A percentile compares a stretch with the other conserved stretches of the same genome.
Evolutionary conservation across 2,329 filamentous ascomycete genomes (phyloP).

Genomic region (Trichoderma cornu-damae): DNA sequence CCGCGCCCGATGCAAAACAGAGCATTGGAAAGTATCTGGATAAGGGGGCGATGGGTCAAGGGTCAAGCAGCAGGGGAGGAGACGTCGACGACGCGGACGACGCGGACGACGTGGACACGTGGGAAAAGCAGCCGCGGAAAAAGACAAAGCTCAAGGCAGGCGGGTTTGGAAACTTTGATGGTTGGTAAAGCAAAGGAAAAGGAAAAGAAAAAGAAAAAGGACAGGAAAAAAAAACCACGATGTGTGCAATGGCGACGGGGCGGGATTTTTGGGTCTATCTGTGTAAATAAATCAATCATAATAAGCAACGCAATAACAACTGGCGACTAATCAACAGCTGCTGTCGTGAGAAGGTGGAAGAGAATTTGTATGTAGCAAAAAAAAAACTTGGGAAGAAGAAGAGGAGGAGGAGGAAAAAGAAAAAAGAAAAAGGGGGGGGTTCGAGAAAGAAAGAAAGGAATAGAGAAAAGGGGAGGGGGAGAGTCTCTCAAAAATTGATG

Average conservation of each 20-base stretch:
- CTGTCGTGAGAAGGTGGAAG: background rate
- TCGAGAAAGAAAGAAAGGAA: background rate
- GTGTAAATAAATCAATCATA: background rate
- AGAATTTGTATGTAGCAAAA: background rate
- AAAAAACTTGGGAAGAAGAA: background rate
- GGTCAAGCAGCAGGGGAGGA: conserved; percentile 42
- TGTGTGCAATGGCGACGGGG: background rate
- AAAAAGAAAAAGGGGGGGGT: background rate
- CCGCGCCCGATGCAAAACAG: conserved; percentile 38
- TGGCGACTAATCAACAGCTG: background rate
- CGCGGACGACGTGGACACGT: conserved; percentile 58
- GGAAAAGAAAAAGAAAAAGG: background rate
- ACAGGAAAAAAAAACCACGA: no score
- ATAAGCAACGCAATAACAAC: conserved; percentile 6
- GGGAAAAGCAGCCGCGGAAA: conserved; percentile 68
- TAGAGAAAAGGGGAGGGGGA: background rate
- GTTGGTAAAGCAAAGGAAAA: conserved; percentile 55
- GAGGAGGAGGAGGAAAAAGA: no score
- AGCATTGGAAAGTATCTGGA: conserved; percentile 79
- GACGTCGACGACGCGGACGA: conserved; percentile 54
- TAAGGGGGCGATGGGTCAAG: conserved; percentile 38
- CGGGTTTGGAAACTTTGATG: conserved; percentile 93
- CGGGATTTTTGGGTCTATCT: background rate
- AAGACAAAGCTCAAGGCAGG: conserved; percentile 68
- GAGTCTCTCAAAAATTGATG: background rate